These are phyloP conservation scores for Plenodomus lindquistii DNA, from an alignment of 2,329 filamentous ascomycete species.

Conservation along the genomic window DNA sequence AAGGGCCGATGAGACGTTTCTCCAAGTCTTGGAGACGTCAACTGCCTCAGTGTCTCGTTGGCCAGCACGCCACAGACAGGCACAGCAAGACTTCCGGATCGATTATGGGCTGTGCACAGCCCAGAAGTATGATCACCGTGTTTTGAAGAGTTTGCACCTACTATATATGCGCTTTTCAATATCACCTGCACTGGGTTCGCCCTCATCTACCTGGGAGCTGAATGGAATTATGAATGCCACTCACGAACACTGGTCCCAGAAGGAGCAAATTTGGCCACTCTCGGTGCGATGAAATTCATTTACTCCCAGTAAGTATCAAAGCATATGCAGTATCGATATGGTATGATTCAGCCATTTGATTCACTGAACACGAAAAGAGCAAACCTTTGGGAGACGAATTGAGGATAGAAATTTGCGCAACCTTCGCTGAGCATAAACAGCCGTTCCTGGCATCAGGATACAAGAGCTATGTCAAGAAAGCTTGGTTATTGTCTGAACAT, in stretches of 20 bases:
- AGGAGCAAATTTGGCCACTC: too few species aligned
- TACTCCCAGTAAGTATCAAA: too few species aligned
- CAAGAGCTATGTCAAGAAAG: neutral
- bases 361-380: too few species aligned
- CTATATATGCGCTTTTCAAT: too few species aligned
- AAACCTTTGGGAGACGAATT: neutral
- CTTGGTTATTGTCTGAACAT: neutral
- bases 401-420: neutral
- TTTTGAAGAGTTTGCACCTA: too few species aligned
- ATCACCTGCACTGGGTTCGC: too few species aligned
- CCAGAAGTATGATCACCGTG: neutral
- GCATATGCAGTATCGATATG: too few species aligned
- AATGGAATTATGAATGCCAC: too few species aligned
- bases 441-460: neutral
- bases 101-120: neutral
- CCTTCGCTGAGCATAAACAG: neutral
- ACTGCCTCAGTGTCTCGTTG: constrained; percentile 28
- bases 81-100: constrained; percentile 12
- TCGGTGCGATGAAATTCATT: too few species aligned
- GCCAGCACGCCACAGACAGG: constrained; percentile 3
- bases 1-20: constrained; percentile 20
- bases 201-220: too few species aligned
- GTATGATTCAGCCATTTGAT: too few species aligned
- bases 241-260: too few species aligned
- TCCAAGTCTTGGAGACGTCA: constrained; percentile 35